Percentiles rank a stretch among this genome's conserved stretches.
Conservation (phyloP, 2,329 filamentous ascomycete species). For the Alternaria sp. region DNA sequence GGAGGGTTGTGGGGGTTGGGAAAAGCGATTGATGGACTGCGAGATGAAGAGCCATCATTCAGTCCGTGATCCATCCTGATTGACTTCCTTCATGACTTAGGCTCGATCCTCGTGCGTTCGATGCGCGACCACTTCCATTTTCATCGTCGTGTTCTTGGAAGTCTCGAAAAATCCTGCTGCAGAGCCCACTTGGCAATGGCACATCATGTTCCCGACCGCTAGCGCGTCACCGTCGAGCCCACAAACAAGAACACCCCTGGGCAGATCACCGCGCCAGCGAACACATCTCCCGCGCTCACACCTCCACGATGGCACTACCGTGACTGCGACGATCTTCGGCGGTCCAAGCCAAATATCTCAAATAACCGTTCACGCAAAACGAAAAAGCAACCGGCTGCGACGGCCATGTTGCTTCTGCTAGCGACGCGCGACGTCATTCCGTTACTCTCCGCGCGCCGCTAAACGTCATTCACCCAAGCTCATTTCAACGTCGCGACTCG, state of each 20-base stretch:
- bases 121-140: not conserved
- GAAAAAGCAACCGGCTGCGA: not conserved
- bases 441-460: not conserved
- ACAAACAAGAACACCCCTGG: not conserved
- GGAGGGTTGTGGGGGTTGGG: conserved; percentile 38
- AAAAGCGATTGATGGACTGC: conserved; percentile 38
- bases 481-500: not conserved
- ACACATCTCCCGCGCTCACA: not conserved
- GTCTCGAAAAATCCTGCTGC: not conserved
- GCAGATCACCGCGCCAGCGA: not conserved
- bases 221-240: not conserved
- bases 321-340: not conserved
- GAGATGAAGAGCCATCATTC: not conserved
- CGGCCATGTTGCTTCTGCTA: not conserved
- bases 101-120: not conserved
- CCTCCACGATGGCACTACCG: not conserved
- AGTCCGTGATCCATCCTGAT: not conserved
- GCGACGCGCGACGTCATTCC: conserved; percentile 3
- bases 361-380: not conserved
- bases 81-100: not conserved
- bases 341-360: not conserved
- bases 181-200: not conserved
- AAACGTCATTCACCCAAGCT: conserved; percentile 1
- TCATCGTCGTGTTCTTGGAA: not conserved
- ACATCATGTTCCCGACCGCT: not conserved